Percentiles rank a stretch among this genome's conserved stretches.
These are phyloP conservation scores for Aspergillus fumigatiaffinis DNA, from an alignment of 2,329 filamentous ascomycete genomes.

Conservation along the genomic window DNA sequence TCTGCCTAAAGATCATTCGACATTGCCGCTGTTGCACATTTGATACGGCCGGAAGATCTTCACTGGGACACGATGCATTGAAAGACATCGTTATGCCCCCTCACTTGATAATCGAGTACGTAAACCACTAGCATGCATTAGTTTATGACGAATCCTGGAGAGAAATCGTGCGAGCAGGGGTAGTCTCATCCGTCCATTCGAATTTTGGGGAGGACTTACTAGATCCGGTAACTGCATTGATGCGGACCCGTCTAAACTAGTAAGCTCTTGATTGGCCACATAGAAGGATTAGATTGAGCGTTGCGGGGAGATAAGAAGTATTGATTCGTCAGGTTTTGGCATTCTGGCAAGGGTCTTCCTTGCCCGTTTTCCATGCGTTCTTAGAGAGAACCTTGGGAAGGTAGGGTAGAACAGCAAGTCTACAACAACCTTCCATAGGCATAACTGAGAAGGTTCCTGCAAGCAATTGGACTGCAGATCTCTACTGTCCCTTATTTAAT, in stretches of 20 bases:
- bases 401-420: background rate
- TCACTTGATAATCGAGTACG: background rate
- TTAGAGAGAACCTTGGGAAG: background rate
- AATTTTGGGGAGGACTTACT: background rate
- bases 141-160: background rate
- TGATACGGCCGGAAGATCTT: background rate
- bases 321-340: constrained; percentile 8
- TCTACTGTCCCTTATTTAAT: background rate
- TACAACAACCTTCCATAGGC: background rate
- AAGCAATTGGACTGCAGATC: background rate
- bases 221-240: background rate
- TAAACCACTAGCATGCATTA: background rate
- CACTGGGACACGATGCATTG: background rate
- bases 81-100: background rate
- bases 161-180: background rate
- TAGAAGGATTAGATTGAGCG: background rate
- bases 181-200: background rate
- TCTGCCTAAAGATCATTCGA: background rate
- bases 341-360: background rate
- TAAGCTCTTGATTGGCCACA: background rate
- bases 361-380: background rate
- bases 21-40: background rate
- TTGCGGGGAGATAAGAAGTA: background rate
- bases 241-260: background rate
- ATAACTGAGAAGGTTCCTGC: background rate